phyloP scores from a whole-genome alignment of 768 basidiomycete species.

The Daedaleopsis nitida region DNA sequence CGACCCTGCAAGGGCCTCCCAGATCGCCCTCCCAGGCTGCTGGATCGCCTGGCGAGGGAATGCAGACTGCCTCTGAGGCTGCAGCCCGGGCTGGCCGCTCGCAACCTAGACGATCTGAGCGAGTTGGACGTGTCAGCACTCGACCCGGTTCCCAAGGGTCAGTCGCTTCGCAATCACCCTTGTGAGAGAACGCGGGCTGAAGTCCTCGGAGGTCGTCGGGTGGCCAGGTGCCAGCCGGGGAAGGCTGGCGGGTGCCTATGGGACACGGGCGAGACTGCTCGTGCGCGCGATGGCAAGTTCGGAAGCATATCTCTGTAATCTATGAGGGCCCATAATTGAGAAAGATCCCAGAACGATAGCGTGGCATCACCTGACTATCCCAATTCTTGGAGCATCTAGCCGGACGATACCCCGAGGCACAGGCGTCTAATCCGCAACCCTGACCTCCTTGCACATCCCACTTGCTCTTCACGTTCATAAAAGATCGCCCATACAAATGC shows the following conservation, averaged over 20 bases:
- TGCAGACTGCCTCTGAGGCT: background rate
- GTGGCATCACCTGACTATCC: conserved; percentile 10
- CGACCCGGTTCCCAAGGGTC: background rate
- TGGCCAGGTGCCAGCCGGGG: background rate
- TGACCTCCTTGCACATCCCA: conserved; percentile 16
- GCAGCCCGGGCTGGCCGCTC: conserved; percentile 4
- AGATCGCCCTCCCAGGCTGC: background rate
- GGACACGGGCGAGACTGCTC: background rate
- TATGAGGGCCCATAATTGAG: conserved; percentile 3
- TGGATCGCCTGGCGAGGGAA: background rate
- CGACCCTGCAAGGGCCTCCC: background rate
- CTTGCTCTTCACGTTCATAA: conserved; percentile 19
- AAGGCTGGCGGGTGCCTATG: background rate
- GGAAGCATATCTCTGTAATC: conserved; percentile 2
- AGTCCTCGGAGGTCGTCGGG: conserved; percentile 1
- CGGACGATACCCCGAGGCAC: conserved; percentile 7
- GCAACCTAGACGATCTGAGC: background rate
- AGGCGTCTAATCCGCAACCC: conserved; percentile 11
- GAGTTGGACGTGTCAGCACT: background rate
- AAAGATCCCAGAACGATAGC: conserved; percentile 8
- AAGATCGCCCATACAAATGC: conserved; percentile 23
- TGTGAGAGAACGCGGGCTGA: background rate
- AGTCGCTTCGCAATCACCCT: background rate
- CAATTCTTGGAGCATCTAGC: conserved; percentile 12
- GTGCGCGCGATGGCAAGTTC: background rate